These are phyloP conservation scores for Sphaerulina vaccinii DNA, from an alignment of 2,329 filamentous ascomycete species.

Conservation along the genomic window DNA sequence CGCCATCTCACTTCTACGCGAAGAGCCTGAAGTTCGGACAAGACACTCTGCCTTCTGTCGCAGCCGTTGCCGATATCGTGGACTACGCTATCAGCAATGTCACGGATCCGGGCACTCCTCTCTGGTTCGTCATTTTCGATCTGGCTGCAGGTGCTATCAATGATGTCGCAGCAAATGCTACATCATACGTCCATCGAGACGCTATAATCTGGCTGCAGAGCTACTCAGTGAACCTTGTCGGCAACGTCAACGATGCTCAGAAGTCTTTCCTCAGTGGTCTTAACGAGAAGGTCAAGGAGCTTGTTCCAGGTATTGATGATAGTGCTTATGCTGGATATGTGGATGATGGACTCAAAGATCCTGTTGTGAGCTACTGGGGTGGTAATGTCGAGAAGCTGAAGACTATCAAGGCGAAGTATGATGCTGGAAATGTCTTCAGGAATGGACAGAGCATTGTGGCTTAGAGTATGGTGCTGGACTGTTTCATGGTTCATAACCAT, in stretches of 20 bases:
- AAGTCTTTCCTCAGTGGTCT: conserved; percentile 16
- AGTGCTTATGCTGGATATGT: conserved; percentile 23
- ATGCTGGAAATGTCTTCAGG: conserved; percentile 30
- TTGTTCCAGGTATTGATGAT: conserved; percentile 14
- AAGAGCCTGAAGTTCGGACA: conserved; percentile 18
- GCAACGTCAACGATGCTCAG: background rate
- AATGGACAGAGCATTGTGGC: conserved; percentile 19
- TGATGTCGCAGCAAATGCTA: conserved; percentile 13
- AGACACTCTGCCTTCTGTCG: conserved; percentile 4
- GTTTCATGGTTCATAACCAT: background rate
- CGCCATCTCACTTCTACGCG: conserved; percentile 23
- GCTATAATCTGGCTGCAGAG: conserved; percentile 20
- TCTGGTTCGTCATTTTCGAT: conserved; percentile 24
- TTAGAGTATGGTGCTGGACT: background rate
- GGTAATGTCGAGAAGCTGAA: conserved; percentile 33
- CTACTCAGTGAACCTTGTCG: conserved; percentile 17
- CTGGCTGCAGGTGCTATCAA: conserved; percentile 20
- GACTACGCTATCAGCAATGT: conserved; percentile 16
- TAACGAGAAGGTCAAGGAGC: conserved; percentile 1
- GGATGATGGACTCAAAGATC: conserved; percentile 34
- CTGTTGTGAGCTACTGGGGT: conserved; percentile 32
- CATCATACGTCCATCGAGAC: conserved; percentile 22
- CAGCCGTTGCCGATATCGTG: conserved; percentile 14
- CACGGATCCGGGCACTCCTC: conserved; percentile 13
- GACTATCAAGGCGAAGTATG: conserved; percentile 34